Percentiles rank a stretch among this genome's conserved stretches.
phyloP scores from a whole-genome alignment of 2,329 filamentous ascomycete genomes.

The Clonostachys byssicola region DNA sequence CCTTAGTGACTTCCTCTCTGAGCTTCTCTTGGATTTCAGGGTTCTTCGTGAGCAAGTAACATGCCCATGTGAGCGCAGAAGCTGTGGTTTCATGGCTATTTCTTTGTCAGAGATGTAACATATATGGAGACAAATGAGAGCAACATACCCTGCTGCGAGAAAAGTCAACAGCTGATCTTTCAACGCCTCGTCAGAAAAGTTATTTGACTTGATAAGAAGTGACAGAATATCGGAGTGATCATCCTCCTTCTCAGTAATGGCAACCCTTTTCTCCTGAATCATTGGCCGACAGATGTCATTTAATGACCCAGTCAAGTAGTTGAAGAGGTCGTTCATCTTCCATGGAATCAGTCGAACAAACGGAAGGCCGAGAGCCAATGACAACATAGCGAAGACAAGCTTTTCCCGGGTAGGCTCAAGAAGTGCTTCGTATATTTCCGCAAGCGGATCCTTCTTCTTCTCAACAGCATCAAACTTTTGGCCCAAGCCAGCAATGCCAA shows the following conservation, averaged over 20 bases:
- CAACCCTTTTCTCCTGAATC: slow-evolving; percentile 42
- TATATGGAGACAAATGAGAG: background rate
- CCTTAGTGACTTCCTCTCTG: slow-evolving; percentile 52
- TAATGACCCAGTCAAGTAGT: slow-evolving; percentile 23
- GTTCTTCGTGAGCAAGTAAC: slow-evolving; percentile 56
- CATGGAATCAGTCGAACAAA: slow-evolving; percentile 36
- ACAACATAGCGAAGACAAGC: slow-evolving; percentile 31
- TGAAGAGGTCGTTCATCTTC: slow-evolving; percentile 36
- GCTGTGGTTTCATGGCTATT: slow-evolving; percentile 62
- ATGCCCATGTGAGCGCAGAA: slow-evolving; percentile 57
- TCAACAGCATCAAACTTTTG: slow-evolving; percentile 43
- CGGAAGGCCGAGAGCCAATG: slow-evolving; percentile 25
- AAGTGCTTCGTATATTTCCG: slow-evolving; percentile 39
- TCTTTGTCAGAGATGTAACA: background rate
- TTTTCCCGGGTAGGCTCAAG: slow-evolving; percentile 41
- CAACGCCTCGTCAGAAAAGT: slow-evolving; percentile 46
- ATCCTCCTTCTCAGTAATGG: slow-evolving; percentile 33
- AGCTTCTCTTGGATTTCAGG: slow-evolving; percentile 53
- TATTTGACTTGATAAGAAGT: slow-evolving; percentile 43
- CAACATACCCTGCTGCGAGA: slow-evolving; percentile 44
- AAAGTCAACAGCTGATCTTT: slow-evolving; percentile 53
- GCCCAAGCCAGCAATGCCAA: slow-evolving; percentile 53
- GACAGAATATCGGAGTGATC: slow-evolving; percentile 62
- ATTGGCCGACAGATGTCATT: slow-evolving; percentile 36
- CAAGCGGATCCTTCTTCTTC: slow-evolving; percentile 12